Base-by-base conservation (phyloP, 768 basidiomycete species). In the Russula ochroleuca region DNA sequence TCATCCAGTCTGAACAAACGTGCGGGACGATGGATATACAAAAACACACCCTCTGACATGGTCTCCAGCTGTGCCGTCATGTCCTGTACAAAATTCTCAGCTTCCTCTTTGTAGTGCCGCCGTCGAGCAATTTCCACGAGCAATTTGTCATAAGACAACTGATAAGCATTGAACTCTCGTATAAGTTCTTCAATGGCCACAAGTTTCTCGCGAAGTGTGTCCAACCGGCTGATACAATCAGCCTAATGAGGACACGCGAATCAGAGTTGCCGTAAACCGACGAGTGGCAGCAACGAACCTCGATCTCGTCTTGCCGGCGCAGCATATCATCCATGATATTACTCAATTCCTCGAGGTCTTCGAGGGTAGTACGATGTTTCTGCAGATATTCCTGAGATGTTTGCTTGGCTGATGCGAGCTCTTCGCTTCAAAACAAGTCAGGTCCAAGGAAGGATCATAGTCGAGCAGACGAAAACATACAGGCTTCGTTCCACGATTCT, bases 311-410 rank as follows among this genome's bases (percentile, higher is more conserved):
- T 70, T 92, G 89, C 15, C 79, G 81, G 48, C 81, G 78, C 6
- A 93, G 73, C 87, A 93, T 90, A 57, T 87, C 86, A 0, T 78
- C 77, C 85, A 93, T 90, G 57, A 91, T 88, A 21, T 87, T 85
- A 1, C 85, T 91, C 4, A 93, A 79, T 67, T 87, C 85, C 52
- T 92, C 89, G 21, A 93, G 78, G 68, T 89, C 83, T 55, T 84
- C 80, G 33, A 93, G 73, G 15, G 78, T 80, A 38, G 69, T 73
- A 15, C 75, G 70, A 23, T 87, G 81, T 45, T 78, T 76, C 21
- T 80, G 77, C 10, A 90, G 67, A 66, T 81, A 80, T 57, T 78
- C 76, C 64, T 79, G 78, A 13, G 78, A 76, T 5, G 71, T 69
- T 15, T 75, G 74, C 65, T 82, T 83, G 4, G 77, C 75, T 17